Evolutionary conservation across 2,329 filamentous ascomycete genomes (phyloP).

Genomic region (Botrytis aclada): DNA sequence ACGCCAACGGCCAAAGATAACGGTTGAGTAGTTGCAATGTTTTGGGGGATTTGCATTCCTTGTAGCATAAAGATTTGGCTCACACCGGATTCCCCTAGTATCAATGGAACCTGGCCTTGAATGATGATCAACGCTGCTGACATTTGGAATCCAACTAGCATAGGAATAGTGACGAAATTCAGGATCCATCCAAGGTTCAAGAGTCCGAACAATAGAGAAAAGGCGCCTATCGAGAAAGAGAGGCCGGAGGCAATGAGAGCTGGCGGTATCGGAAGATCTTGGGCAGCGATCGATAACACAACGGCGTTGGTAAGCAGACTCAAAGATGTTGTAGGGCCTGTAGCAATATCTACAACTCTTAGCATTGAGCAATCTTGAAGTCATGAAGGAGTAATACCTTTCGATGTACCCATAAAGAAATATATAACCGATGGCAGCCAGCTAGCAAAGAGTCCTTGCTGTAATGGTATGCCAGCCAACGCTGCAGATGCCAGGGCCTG

Average conservation of each 20-base stretch:
- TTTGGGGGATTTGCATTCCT: background rate
- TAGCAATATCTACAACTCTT: conserved; percentile 52
- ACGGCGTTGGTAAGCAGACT: conserved; percentile 62
- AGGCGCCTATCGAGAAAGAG: conserved; percentile 61
- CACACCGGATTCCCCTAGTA: conserved; percentile 45
- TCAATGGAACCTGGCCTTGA: conserved; percentile 58
- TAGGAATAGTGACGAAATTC: conserved; percentile 63
- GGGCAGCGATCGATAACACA: conserved; percentile 50
- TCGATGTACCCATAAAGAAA: conserved; percentile 60
- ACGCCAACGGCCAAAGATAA: conserved; percentile 15
- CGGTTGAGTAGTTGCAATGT: background rate
- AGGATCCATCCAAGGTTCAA: conserved; percentile 63
- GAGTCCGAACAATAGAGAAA: conserved; percentile 56
- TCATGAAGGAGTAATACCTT: conserved; percentile 43
- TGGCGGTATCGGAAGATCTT: conserved; percentile 39
- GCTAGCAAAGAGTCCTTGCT: conserved; percentile 57
- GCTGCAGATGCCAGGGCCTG: conserved; percentile 61
- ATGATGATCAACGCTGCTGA: conserved; percentile 64
- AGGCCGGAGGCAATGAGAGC: conserved; percentile 55
- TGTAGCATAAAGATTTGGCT: background rate
- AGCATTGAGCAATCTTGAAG: conserved; percentile 7
- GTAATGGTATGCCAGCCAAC: conserved; percentile 58
- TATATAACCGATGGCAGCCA: conserved; percentile 58
- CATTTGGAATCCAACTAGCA: conserved; percentile 63
- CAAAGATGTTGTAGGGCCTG: conserved; percentile 62